Evolutionary conservation across 176 grass and related monocot species (phyloP).

Genomic region (Puccinellia tenuiflora): DNA sequence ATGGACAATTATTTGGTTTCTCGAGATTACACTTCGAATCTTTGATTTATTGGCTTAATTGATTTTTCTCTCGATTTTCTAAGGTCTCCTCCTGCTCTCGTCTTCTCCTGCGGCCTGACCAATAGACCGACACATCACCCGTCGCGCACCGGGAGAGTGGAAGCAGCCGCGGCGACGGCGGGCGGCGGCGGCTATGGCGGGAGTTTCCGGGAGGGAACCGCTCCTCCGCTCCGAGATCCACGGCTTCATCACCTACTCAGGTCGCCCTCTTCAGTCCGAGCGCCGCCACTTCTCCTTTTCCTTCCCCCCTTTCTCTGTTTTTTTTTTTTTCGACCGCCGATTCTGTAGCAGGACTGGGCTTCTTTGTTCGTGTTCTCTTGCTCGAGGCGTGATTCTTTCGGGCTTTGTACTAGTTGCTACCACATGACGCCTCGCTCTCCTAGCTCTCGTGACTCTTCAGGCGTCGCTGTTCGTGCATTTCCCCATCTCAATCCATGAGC

Average conservation of each 20-base stretch:
- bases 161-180: neutral
- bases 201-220: slow-evolving; percentile 1
- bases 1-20: neutral
- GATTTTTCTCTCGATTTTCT: slow-evolving; percentile 15
- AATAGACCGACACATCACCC: neutral
- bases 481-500: neutral
- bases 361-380: neutral
- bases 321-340: neutral
- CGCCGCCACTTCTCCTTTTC: neutral
- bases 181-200: slow-evolving; percentile 23
- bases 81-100: neutral
- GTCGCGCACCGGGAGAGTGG: neutral
- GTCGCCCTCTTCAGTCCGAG: slow-evolving; percentile 21
- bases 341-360: neutral
- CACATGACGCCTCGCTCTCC: neutral
- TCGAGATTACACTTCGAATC: neutral
- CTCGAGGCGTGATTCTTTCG: neutral
- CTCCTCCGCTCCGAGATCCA: slow-evolving; percentile 80
- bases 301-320: neutral
- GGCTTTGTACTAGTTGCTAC: neutral
- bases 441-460: neutral
- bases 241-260: slow-evolving; percentile 68
- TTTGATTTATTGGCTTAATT: neutral
- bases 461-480: neutral
- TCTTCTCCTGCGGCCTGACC: neutral